Evolutionary conservation across 2,329 filamentous ascomycete genomes (phyloP), one percentile per base, ranked within the genome.

Genomic region (Nigrospora sphaerica): DNA sequence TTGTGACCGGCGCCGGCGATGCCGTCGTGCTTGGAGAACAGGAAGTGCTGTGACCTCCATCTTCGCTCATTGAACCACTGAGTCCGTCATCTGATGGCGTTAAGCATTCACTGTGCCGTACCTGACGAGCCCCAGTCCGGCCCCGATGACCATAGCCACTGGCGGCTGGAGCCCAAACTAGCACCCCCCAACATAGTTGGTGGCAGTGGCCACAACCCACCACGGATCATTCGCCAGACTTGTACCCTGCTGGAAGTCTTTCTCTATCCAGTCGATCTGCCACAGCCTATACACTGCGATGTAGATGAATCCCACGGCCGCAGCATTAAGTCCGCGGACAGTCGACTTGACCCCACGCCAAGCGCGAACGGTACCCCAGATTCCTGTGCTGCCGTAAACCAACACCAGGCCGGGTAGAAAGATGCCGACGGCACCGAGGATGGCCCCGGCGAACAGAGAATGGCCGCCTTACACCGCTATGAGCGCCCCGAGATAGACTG

Each of bases 251-350:
- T 67, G 64, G 16, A 68, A 71, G 0, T 66, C 64, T 17, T 73
- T 63, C 12, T 75, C 76, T 6, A 85, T 61, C 49, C 73, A 81
- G 0, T 81, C 81, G 53, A 83, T 75, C 61, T 81, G 70, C 77
- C 77, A 83, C 9, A 84, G 61, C 3, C 78, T 65, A 50, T 84
- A 84, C 1, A 85, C 79, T 0, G 80, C 81, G 0, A 79, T 83
- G 45, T 80, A 85, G 1, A 84, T 76, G 33, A 84, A 53, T 0
- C 80, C 80, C 0, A 83, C 77, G 0, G 81, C 81, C 0, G 69
- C 70, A 0, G 80, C 78, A 56, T 83, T 84, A 5, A 83, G 61
- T 0, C 81, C 80, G 13, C 78, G 58, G 12, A 84, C 52, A 0
- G 69, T 59, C 13, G 72, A 70, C 42, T 68, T 72, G 1, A 82